Base-by-base conservation (phyloP, 306 rosid species). In the Spatholobus suberectus region DNA sequence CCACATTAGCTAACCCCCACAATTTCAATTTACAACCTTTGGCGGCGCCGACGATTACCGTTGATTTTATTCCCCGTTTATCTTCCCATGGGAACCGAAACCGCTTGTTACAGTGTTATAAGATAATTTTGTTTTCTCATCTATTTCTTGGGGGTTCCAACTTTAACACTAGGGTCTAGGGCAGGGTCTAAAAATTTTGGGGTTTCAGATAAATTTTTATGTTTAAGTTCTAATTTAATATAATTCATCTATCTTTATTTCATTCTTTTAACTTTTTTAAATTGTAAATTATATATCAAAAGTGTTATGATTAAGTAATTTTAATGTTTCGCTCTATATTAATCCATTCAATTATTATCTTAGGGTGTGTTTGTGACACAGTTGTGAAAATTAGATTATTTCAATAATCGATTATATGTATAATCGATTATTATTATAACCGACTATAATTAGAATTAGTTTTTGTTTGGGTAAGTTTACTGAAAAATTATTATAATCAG, bases 21-120 rank as follows among this genome's bases (percentile, higher is more conserved):
- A 10, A 34, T 54, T 70, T 32, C 73, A 69, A 7, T 59, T 13
- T 72, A n/a, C 69, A 15, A n/a, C 70, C 73, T 23, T 70, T 76
- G 73, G 72, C 67, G 47, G 83, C 87, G 72, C 61, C 81, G 68
- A 43, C 73, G 35, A 41, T 73, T 29, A 41, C 77, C 80, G 5
- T 72, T 79, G 75, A 6, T 77, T 77, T 84, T 15, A 18, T 70
- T 52, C 43, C 24, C 61, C 51, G 21, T 66, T 52, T 82, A 75
- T 67, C 54, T 75, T 27, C 66, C 17, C 20, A 6, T 37, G 47
- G 76, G 76, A 5, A 61, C 75, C 54, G 9, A 58, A 58, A 13
- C 2, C 32, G 0, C 43, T 40, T 41, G 38, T 20, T 20, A 27
- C 27, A 9, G 10, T 8, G 51, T 26, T 0, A 27, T 24, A 9